Evolutionary conservation across 176 grass and related monocot species (phyloP).

Genomic region (Oryza meridionalis): DNA sequence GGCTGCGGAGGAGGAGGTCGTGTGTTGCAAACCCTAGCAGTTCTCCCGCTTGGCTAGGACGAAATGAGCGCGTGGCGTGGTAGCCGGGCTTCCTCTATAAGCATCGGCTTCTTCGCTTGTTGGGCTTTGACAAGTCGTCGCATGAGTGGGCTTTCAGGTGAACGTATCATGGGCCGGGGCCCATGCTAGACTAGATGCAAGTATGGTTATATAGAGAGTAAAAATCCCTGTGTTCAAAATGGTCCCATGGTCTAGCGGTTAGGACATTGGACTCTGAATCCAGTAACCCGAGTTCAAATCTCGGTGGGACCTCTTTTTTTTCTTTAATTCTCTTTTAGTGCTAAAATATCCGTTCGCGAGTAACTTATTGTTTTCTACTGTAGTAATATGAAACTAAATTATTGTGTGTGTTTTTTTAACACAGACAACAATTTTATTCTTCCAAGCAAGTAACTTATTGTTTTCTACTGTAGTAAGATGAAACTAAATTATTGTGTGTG

Average conservation of each 20-base stretch:
- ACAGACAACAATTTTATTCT: background rate
- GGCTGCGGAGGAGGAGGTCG: background rate
- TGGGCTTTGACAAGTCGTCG: background rate
- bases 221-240: background rate
- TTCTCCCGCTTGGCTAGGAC: background rate
- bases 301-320: constrained; percentile 32
- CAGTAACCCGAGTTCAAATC: constrained; percentile 51
- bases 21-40: constrained; percentile 38
- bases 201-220: rapidly evolving
- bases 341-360: background rate
- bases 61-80: background rate
- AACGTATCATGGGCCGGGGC: background rate
- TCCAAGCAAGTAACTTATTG: background rate
- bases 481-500: too few relatives aligned
- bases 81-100: background rate
- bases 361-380: too few relatives aligned
- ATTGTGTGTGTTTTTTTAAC: too few relatives aligned
- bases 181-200: background rate
- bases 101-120: background rate
- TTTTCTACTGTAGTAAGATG: too few relatives aligned
- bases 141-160: background rate
- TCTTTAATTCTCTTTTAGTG: background rate
- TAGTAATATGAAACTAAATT: too few relatives aligned
- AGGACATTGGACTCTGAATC: constrained; percentile 60
- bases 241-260: constrained; percentile 59